A percentile compares a stretch with the other conserved stretches of the same genome.
phyloP scores from a whole-genome alignment of 2,329 filamentous ascomycete genomes.

The Ceratocystis lukuohia region DNA sequence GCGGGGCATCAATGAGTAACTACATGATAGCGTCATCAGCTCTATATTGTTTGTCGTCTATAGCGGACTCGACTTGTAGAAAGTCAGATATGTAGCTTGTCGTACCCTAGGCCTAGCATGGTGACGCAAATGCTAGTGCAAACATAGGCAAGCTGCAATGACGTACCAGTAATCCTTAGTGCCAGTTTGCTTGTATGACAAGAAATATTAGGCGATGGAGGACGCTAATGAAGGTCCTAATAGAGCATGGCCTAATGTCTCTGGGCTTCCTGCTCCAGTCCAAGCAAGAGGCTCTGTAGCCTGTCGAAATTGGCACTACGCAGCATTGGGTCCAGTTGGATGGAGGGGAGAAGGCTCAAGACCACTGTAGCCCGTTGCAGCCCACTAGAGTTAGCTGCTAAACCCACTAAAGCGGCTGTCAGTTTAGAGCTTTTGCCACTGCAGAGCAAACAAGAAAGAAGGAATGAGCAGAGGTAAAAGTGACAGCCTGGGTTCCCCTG shows the following conservation, averaged over 20 bases:
- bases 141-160: background rate
- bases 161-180: background rate
- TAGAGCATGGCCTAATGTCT: background rate
- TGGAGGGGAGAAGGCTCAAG: background rate
- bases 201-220: background rate
- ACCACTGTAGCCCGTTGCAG: background rate
- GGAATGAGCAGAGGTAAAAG: background rate
- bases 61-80: too few species aligned
- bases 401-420: background rate
- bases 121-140: background rate
- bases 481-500: slow-evolving; percentile 8
- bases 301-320: background rate
- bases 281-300: background rate
- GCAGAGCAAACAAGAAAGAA: background rate
- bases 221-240: background rate
- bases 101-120: background rate
- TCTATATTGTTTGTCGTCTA: too few species aligned
- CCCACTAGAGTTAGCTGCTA: background rate
- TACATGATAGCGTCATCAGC: too few species aligned
- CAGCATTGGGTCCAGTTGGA: background rate
- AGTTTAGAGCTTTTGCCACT: background rate
- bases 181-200: background rate
- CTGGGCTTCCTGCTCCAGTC: background rate
- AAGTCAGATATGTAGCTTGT: background rate
- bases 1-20: too few species aligned